These are phyloP conservation scores for Castanospermum australe DNA, from an alignment of 306 rosid genomes.

Conservation along the genomic window DNA sequence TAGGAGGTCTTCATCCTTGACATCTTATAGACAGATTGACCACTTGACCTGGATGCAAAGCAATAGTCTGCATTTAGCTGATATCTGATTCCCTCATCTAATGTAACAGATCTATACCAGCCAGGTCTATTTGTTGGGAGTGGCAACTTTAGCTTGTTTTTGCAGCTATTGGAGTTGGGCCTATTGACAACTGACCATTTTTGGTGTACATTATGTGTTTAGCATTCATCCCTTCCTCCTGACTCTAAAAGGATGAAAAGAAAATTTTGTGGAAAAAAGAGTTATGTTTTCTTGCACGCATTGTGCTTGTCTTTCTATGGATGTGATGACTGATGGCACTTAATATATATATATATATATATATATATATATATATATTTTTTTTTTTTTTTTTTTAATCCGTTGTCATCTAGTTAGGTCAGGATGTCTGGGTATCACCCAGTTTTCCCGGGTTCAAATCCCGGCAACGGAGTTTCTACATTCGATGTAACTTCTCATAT, in stretches of 20 bases:
- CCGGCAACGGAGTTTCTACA: constrained; percentile 40
- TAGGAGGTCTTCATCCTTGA: constrained; percentile 5
- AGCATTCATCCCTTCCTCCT: constrained; percentile 3
- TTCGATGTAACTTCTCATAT: constrained; percentile 13
- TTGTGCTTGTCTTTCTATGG: not conserved
- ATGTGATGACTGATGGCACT: constrained; percentile 20
- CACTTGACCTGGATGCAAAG: not conserved
- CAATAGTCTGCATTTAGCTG: not conserved
- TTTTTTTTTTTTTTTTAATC: too few relatives aligned
- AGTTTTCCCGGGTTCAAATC: constrained; percentile 75
- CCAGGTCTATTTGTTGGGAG: constrained; percentile 15
- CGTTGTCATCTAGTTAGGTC: constrained; percentile 64
- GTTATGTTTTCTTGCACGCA: not conserved
- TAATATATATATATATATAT: not conserved
- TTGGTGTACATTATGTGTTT: not conserved
- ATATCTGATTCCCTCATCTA: constrained; percentile 12
- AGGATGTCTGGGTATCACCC: constrained; percentile 63
- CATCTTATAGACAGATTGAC: not conserved
- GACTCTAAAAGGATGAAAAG: constrained; percentile 19
- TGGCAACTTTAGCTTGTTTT: constrained; percentile 5
- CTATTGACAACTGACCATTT: not conserved
- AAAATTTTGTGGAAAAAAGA: not conserved
- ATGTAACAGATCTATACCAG: constrained; percentile 14
- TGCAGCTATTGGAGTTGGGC: constrained; percentile 15
- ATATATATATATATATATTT: too few relatives aligned